Percentiles rank a stretch among this genome's conserved stretches.
Evolutionary conservation across 2,329 filamentous ascomycete species (phyloP).

Genomic region (Fusarium dlaminii): DNA sequence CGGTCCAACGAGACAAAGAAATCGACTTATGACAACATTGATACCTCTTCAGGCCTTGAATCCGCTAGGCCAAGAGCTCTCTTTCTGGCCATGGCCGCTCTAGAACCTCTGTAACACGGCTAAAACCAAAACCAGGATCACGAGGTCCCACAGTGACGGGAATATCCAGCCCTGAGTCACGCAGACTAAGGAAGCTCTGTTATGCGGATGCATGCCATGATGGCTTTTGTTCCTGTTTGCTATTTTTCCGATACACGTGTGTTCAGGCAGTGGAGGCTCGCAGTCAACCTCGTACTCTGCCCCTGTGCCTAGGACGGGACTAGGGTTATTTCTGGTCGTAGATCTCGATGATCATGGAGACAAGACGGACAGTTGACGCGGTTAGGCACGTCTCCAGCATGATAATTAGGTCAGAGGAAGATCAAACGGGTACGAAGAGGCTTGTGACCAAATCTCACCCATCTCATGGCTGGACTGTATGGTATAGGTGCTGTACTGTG

Average conservation of each 20-base stretch:
- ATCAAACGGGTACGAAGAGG: neutral
- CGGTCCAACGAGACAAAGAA: constrained; percentile 8
- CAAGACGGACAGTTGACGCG: constrained; percentile 14
- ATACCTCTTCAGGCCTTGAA: neutral
- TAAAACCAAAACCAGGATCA: constrained; percentile 31
- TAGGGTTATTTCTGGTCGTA: neutral
- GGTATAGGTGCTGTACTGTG: neutral
- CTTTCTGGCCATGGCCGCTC: constrained; percentile 9
- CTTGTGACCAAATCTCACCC: constrained; percentile 5
- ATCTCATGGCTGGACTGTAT: neutral
- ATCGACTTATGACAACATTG: constrained; percentile 13
- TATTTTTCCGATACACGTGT: neutral
- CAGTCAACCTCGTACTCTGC: constrained; percentile 3
- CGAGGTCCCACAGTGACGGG: constrained; percentile 31
- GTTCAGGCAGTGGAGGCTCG: neutral
- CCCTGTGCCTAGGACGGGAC: constrained; percentile 13
- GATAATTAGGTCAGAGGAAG: constrained; percentile 8
- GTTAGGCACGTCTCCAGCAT: constrained; percentile 6
- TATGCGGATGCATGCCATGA: neutral
- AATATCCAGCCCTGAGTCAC: constrained; percentile 1
- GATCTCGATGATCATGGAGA: constrained; percentile 34
- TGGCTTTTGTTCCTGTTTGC: constrained; percentile 1
- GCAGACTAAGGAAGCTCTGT: neutral
- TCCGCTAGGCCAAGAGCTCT: neutral
- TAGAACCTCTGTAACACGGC: constrained; percentile 24